Conservation (phyloP, 225 moss, liverwort and hornwort genomes). For the Rhytidiadelphus loreus region DNA sequence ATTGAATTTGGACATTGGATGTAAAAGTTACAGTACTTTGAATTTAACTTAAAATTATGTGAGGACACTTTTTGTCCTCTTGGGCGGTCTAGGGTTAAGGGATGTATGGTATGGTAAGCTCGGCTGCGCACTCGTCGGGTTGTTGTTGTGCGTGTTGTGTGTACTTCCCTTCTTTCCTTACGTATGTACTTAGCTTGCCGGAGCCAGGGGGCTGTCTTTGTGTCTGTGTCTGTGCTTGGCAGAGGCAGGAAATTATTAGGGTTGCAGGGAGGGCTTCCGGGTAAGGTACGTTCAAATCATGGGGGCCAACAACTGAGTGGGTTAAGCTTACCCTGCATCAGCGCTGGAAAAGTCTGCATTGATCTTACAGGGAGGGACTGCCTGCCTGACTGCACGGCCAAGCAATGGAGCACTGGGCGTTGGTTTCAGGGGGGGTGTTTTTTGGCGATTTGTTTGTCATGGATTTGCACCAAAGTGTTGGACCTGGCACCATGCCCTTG, state of each 20-base stretch:
- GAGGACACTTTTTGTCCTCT: no score
- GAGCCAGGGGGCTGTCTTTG: not conserved
- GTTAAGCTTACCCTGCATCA: not conserved
- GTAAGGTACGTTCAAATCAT: slow-evolving; percentile 18
- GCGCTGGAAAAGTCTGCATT: slow-evolving; percentile 1
- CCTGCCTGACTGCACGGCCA: not conserved
- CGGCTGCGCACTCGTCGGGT: not conserved
- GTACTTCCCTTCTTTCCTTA: not conserved
- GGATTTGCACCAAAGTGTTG: no score
- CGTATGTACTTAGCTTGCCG: not conserved
- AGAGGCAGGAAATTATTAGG: not conserved
- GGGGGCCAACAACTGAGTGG: slow-evolving; percentile 3
- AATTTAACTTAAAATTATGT: no score
- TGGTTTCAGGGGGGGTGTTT: no score
- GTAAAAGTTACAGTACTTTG: no score
- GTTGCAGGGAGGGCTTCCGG: not conserved
- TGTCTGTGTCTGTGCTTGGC: not conserved
- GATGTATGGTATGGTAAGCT: no score
- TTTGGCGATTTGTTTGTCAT: no score
- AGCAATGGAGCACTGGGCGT: not conserved
- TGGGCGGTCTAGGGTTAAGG: no score
- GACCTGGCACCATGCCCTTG: no score
- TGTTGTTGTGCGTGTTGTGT: not conserved
- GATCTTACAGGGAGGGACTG: not conserved
- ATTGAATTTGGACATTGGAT: no score